Conservation (phyloP, 345 rosid genomes). For the Adansonia digitata region DNA sequence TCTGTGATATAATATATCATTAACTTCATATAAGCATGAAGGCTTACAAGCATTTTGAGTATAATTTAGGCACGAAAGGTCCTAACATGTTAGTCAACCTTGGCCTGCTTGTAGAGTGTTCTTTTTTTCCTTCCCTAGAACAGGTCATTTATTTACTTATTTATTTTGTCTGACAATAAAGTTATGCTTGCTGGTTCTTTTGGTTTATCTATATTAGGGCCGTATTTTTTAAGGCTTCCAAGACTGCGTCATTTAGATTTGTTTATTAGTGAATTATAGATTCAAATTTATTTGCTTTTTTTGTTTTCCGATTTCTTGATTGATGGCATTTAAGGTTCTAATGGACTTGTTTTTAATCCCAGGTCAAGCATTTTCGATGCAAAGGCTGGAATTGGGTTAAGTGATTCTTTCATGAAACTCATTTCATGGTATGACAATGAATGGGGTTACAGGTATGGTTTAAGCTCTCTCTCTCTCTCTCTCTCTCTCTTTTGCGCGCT, state of each 20-base stretch:
- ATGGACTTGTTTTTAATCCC: conserved; percentile 9
- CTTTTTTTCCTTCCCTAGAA: background rate
- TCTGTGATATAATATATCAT: background rate
- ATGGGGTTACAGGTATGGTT: conserved; percentile 95
- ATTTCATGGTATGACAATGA: conserved; percentile 98
- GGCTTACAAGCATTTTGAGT: background rate
- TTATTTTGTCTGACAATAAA: background rate
- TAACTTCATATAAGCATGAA: background rate
- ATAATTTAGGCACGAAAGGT: background rate
- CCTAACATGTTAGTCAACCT: background rate
- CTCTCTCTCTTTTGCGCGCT: too few species aligned
- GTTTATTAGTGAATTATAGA: background rate
- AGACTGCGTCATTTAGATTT: background rate
- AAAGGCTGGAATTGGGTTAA: conserved; percentile 93
- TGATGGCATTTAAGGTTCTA: background rate
- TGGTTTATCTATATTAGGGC: background rate
- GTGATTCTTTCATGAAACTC: conserved; percentile 75
- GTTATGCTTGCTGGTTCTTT: background rate
- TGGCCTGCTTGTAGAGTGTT: background rate
- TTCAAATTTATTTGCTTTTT: too few species aligned
- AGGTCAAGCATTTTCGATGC: conserved; percentile 99
- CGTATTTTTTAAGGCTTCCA: background rate
- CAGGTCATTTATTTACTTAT: background rate
- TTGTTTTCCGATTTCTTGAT: background rate
- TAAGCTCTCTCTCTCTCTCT: conserved; percentile 1